Evolutionary conservation across 2,329 filamentous ascomycete species (phyloP).

Genomic region (Phialemoniopsis sp.): DNA sequence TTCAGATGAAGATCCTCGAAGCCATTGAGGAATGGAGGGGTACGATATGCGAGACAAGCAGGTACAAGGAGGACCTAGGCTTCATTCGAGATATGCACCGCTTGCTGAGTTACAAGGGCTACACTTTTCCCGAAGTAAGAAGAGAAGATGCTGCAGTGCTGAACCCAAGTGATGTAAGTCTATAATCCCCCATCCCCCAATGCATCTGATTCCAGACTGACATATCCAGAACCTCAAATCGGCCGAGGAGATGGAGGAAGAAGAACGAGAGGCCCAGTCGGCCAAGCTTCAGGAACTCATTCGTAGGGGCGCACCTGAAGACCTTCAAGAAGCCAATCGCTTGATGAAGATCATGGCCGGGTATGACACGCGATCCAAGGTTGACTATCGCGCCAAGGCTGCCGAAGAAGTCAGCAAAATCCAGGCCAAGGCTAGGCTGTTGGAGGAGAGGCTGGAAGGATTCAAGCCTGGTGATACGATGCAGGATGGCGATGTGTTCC

Average conservation of each 20-base stretch:
- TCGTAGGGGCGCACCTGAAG: slow-evolving; percentile 82
- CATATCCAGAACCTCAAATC: slow-evolving; percentile 77
- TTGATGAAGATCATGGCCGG: slow-evolving; percentile 99
- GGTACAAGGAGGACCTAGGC: slow-evolving; percentile 94
- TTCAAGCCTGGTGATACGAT: slow-evolving; percentile 81
- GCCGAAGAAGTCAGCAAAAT: slow-evolving; percentile 93
- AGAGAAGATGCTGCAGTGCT: slow-evolving; percentile 93
- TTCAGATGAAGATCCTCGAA: slow-evolving; percentile 90
- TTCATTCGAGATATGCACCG: slow-evolving; percentile 98
- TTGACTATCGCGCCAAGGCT: slow-evolving; percentile 95
- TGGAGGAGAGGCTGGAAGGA: slow-evolving; percentile 88
- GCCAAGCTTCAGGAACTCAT: slow-evolving; percentile 98
- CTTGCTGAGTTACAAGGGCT: slow-evolving; percentile 92
- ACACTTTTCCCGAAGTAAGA: slow-evolving; percentile 88
- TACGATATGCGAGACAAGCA: slow-evolving; percentile 96
- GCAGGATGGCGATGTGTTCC: slow-evolving; percentile 61
- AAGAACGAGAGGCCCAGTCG: slow-evolving; percentile 89
- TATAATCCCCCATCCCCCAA: no score
- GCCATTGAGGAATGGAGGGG: slow-evolving; percentile 97
- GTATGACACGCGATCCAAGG: slow-evolving; percentile 92
- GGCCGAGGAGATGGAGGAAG: slow-evolving; percentile 97
- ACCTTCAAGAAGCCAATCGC: slow-evolving; percentile 88
- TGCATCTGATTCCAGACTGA: no score
- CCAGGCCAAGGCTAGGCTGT: slow-evolving; percentile 86
- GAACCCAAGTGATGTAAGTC: slow-evolving; percentile 89